Percentiles rank a stretch among this genome's conserved stretches.
phyloP scores from a whole-genome alignment of 179 eudicot genomes.

The Silene noctiflora region DNA sequence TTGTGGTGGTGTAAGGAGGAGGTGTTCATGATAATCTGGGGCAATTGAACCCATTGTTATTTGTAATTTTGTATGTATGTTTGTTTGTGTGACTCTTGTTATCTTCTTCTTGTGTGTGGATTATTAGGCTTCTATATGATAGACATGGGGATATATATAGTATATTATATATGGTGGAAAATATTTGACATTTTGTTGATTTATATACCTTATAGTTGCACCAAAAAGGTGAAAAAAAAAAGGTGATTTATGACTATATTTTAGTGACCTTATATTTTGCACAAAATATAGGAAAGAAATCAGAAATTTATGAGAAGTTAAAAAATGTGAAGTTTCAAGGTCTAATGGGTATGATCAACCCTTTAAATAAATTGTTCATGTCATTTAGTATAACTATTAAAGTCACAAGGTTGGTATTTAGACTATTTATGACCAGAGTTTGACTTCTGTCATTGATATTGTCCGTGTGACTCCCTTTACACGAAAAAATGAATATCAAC shows the following conservation, averaged over 20 bases:
- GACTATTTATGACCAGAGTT: no score
- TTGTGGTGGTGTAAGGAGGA: background rate
- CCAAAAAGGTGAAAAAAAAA: background rate
- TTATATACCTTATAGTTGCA: background rate
- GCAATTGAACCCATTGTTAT: constrained; percentile 13
- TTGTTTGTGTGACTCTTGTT: background rate
- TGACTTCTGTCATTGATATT: no score
- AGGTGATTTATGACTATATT: background rate
- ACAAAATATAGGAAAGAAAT: no score
- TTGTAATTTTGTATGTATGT: background rate
- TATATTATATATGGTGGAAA: background rate
- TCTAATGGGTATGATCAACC: no score
- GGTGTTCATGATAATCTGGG: background rate
- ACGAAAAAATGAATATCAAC: no score
- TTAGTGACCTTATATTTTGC: no score
- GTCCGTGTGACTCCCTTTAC: no score
- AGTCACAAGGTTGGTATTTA: no score
- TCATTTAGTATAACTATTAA: no score
- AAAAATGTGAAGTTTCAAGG: no score
- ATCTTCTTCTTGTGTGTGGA: background rate
- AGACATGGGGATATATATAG: constrained; percentile 2
- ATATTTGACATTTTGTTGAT: constrained; percentile 1
- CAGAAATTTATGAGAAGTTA: no score
- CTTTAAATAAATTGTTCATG: no score
- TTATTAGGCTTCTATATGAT: background rate